phyloP scores from a whole-genome alignment of 1,284 basidiomycete species.

The Bjerkandera adusta region DNA sequence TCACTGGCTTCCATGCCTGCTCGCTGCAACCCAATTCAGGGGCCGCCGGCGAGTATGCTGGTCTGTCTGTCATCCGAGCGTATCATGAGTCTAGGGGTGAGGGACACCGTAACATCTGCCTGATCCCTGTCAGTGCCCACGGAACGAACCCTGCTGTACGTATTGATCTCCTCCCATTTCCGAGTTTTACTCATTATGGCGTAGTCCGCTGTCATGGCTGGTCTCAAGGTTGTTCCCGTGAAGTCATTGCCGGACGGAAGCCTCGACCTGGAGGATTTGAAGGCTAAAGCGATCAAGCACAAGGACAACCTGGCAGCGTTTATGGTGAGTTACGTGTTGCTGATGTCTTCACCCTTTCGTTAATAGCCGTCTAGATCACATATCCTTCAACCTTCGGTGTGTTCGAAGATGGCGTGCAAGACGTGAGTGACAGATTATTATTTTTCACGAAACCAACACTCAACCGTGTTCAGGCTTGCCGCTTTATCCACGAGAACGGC shows the following conservation, averaged over 20 bases:
- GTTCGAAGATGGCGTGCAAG: slow-evolving; percentile 90
- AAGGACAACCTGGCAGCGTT: slow-evolving; percentile 92
- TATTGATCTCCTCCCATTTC: not conserved
- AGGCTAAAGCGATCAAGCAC: slow-evolving; percentile 86
- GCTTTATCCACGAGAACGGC: slow-evolving; percentile 92
- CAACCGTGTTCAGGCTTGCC: slow-evolving; percentile 61
- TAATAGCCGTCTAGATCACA: slow-evolving; percentile 57
- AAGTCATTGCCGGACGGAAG: slow-evolving; percentile 88
- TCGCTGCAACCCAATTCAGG: slow-evolving; percentile 98
- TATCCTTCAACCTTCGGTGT: slow-evolving; percentile 97
- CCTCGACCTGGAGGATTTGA: slow-evolving; percentile 86
- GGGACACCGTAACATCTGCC: slow-evolving; percentile 84
- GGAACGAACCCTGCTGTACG: slow-evolving; percentile 90
- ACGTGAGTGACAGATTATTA: slow-evolving; percentile 38
- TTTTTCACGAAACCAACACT: not conserved
- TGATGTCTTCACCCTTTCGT: slow-evolving; percentile 7
- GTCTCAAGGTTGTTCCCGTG: slow-evolving; percentile 93
- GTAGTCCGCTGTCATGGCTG: slow-evolving; percentile 96
- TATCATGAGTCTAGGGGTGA: slow-evolving; percentile 92
- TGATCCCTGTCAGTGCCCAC: slow-evolving; percentile 95
- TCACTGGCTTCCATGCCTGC: slow-evolving; percentile 94
- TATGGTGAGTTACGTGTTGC: slow-evolving; percentile 69
- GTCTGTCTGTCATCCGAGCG: slow-evolving; percentile 89
- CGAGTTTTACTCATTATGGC: not conserved
- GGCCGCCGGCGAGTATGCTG: slow-evolving; percentile 95